These are phyloP conservation scores for Centella asiatica DNA, from an alignment of 129 eudicot genomes.

Conservation along the genomic window DNA sequence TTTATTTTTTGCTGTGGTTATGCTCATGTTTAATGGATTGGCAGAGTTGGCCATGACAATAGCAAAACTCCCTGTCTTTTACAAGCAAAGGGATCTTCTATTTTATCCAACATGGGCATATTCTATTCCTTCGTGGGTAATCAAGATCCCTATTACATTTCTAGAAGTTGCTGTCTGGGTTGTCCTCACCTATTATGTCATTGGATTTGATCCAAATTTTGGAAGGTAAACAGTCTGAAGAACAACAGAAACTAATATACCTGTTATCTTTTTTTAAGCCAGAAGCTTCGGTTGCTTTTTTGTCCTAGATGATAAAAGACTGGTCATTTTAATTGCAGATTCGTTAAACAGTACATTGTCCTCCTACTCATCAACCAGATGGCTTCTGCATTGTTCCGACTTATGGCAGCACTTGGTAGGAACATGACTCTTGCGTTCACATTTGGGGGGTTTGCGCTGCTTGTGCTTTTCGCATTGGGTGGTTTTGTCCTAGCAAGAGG, in stretches of 20 bases:
- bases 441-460: constrained; percentile 41
- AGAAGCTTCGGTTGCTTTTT: not conserved
- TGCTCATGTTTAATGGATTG: constrained; percentile 36
- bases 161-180: constrained; percentile 51
- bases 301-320: not conserved
- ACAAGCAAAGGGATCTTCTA: constrained; percentile 68
- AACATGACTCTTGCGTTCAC: constrained; percentile 59
- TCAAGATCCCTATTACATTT: constrained; percentile 53
- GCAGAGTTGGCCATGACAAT: constrained; percentile 63
- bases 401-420: constrained; percentile 49
- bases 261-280: not conserved
- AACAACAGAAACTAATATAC: too few species aligned
- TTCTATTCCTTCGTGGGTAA: constrained; percentile 59
- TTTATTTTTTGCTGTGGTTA: constrained; percentile 11
- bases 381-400: constrained; percentile 46
- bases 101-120: constrained; percentile 77
- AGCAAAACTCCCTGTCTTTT: constrained; percentile 67
- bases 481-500: constrained; percentile 45
- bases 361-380: constrained; percentile 37
- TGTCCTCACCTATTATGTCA: constrained; percentile 45
- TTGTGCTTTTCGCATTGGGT: constrained; percentile 39
- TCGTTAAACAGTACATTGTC: constrained; percentile 36
- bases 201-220: constrained; percentile 66
- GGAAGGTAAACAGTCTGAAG: constrained; percentile 40
- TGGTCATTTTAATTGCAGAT: constrained; percentile 23